These are phyloP conservation scores for Chamaenerion angustifolium DNA, from an alignment of 345 rosid genomes.

Conservation along the genomic window DNA sequence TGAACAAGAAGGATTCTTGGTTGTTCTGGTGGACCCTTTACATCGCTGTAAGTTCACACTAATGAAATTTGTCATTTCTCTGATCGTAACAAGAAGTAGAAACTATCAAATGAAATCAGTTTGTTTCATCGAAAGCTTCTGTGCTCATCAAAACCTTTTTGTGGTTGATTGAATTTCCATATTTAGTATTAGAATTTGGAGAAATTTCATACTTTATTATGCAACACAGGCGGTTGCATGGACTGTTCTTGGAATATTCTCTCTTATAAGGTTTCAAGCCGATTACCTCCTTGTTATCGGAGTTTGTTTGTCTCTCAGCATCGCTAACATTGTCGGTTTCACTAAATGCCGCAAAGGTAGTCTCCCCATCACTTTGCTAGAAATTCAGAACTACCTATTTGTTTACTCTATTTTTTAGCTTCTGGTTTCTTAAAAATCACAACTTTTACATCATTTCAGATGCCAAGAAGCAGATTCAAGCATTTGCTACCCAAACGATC, in stretches of 20 bases:
- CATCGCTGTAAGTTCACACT: slow-evolving; percentile 33
- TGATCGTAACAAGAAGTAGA: too few relatives aligned
- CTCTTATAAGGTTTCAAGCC: slow-evolving; percentile 60
- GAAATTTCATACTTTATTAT: background rate
- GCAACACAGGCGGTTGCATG: slow-evolving; percentile 40
- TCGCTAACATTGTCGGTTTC: slow-evolving; percentile 71
- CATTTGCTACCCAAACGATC: slow-evolving; percentile 69
- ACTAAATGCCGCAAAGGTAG: slow-evolving; percentile 68
- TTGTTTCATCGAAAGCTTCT: too few relatives aligned
- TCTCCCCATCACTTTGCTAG: too few relatives aligned
- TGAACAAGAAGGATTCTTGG: slow-evolving; percentile 79
- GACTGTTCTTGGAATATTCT: slow-evolving; percentile 62
- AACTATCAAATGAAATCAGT: too few relatives aligned
- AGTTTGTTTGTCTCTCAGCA: slow-evolving; percentile 56
- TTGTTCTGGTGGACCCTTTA: slow-evolving; percentile 82
- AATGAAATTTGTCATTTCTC: too few relatives aligned
- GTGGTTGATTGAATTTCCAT: too few relatives aligned
- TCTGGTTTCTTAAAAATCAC: background rate
- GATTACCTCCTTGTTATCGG: slow-evolving; percentile 69
- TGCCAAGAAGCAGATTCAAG: slow-evolving; percentile 76
- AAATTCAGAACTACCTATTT: background rate
- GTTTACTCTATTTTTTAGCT: background rate
- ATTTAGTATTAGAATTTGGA: background rate
- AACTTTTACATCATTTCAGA: slow-evolving; percentile 25
- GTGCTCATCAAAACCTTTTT: too few relatives aligned